Base-by-base conservation (phyloP, 1,284 basidiomycete genomes). In the Boletus holoroseus region DNA sequence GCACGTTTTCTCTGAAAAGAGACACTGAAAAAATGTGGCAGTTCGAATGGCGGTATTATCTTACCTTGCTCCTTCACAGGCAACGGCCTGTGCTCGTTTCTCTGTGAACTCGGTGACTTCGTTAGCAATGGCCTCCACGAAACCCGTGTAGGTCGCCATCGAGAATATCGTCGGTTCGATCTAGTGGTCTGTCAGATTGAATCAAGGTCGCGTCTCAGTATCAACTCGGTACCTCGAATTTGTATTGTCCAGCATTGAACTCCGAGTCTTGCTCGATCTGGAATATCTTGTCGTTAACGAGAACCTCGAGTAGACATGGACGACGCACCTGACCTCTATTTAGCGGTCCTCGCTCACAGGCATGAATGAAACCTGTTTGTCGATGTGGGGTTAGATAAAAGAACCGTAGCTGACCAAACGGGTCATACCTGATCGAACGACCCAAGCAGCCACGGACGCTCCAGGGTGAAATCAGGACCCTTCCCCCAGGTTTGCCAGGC, bases 401-500 rank as follows among this genome's bases (percentile, higher is more conserved):
- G 5, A 18, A 24, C 5, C 18, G 16, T 13, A 7, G 11, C 11
- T 2, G 4, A 42, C 15, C 2, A 43, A 12, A 39, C 1, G 22
- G 11, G 32, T 8, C 24, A 26, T 16, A 83, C 78, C 62, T 84
- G 80, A 60, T 88, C 84, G 57, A 88, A 88, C 2, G 79, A 76
- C 15, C 73, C 64, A 12, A 87, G 67, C 2, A 87, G 59, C 81
- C 82, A 86, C 2, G 83, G 85, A 35, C 67, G 69, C 1, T 75
- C 71, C 1, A 69, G 55, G 9, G 54, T 52, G 54, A 83, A 83
- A 53, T 77, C 68, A 0, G 57, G 47, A 0, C 79, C 81, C 38
- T 71, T 76, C 0, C 81, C 79, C 79, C 80, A 83, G 0, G 81
- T 76, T 44, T 81, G 74, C 82, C 82, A 85, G 0, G 75, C 69